Base-by-base conservation (phyloP, 2,329 filamentous ascomycete genomes). In the Westerdykella sp. region DNA sequence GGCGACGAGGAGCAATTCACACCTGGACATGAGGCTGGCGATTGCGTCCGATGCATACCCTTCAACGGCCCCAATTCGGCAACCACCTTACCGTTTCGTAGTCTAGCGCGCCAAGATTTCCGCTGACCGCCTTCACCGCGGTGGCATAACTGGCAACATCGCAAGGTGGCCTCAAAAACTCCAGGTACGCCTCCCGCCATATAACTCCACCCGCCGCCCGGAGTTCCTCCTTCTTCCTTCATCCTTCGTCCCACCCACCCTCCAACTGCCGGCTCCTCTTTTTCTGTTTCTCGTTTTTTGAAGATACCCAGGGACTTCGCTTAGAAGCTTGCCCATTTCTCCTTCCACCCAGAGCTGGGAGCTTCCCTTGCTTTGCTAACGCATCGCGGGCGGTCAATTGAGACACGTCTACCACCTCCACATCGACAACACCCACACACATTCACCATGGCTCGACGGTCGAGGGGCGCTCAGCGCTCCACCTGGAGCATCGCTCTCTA, bases 401-500 rank as follows among this genome's bases (percentile, higher is more conserved):
- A 18, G n/a, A 14, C n/a, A 7, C 32, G 32, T 12, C 16, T 12
- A 22, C 31, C 16, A 16, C 38, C 13, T 15, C 7, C 16, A 18
- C 32, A 35, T 31, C 30, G 18, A 21, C 18, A 21, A 21, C 22
- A 12, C 22, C 9, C 43, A 51, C 53, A 54, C 50, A 56, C 50
- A 51, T 47, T 52, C 69, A 73, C 59, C 59, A 81, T 81, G 78
- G 73, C 77, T 62, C 71, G 76, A 63, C 71, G 74, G 66, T 83
- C 81, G 66, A 67, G 71, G 65, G 78, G 75, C 76, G 79, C 75
- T 76, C 84, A 79, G 78, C 81, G 78, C 68, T 90, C 75, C 75
- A 84, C 83, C 76, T 96, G 78, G 89, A 88, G 80, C 74, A 80
- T 93, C 68, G 76, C 95, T 71, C 84, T 90, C 74, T 96, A 95